Conservation (phyloP, 2,329 filamentous ascomycete species). For the Paramyrothecium roridum region DNA sequence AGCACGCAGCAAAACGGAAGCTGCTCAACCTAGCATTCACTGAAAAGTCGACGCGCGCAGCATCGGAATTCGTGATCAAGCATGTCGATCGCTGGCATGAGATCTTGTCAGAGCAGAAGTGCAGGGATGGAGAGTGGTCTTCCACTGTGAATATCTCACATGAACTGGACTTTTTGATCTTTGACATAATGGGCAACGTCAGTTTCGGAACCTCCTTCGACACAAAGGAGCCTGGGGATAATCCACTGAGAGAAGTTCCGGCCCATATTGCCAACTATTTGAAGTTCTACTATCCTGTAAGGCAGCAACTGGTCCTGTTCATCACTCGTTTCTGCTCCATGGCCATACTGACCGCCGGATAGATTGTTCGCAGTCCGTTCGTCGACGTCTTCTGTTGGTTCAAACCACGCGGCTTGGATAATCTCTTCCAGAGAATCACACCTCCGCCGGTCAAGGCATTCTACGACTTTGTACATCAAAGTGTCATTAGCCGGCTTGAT, state of each 20-base stretch:
- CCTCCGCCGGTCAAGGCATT: not conserved
- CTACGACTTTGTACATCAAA: not conserved
- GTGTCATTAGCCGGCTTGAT: not conserved
- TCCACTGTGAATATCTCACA: not conserved
- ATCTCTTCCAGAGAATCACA: not conserved
- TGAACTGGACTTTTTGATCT: not conserved
- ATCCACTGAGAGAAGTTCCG: slow-evolving; percentile 2
- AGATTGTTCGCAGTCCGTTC: slow-evolving; percentile 4
- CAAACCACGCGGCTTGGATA: slow-evolving; percentile 5
- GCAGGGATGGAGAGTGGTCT: not conserved
- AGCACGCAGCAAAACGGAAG: slow-evolving; percentile 3
- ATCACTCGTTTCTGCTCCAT: not conserved
- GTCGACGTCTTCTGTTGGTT: slow-evolving; percentile 4
- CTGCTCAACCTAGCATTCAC: slow-evolving; percentile 4
- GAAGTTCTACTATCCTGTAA: slow-evolving; percentile 1
- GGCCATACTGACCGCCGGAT: not conserved
- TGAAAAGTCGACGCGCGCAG: slow-evolving; percentile 1
- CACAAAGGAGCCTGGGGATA: slow-evolving; percentile 3
- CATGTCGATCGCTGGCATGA: slow-evolving; percentile 6
- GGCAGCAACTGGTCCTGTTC: not conserved
- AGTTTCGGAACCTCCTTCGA: slow-evolving; percentile 6
- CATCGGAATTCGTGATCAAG: slow-evolving; percentile 1
- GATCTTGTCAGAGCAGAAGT: not conserved
- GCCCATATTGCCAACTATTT: slow-evolving; percentile 1
- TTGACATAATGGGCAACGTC: slow-evolving; percentile 6